These are phyloP conservation scores for Xylaria sp. DNA, from an alignment of 2,329 filamentous ascomycete species.

Conservation along the genomic window DNA sequence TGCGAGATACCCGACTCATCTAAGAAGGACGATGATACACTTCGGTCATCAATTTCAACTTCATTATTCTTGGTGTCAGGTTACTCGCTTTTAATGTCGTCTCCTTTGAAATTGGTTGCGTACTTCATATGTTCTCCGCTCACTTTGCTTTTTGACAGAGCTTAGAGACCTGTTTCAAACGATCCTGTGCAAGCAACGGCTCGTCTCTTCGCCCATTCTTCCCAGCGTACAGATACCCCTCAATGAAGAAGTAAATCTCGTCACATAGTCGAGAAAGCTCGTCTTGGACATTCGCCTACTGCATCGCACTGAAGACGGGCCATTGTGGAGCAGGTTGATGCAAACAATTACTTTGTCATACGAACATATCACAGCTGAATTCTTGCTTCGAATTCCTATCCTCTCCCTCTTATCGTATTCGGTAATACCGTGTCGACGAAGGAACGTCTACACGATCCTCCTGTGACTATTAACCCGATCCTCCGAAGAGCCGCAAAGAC, in stretches of 20 bases:
- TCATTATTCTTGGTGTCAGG: not conserved
- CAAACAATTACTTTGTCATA: not conserved
- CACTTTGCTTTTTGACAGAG: not conserved
- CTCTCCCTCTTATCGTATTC: not conserved
- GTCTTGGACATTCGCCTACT: not conserved
- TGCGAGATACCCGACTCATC: conserved; percentile 38
- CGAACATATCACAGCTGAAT: not conserved
- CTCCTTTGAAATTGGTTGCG: not conserved
- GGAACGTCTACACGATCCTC: conserved; percentile 4
- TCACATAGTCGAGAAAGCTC: not conserved
- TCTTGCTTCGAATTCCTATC: not conserved
- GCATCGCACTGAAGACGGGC: not conserved
- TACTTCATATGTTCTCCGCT: not conserved
- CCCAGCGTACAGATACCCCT: not conserved
- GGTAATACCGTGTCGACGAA: conserved; percentile 4
- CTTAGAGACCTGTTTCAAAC: not conserved
- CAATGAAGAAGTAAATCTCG: not conserved
- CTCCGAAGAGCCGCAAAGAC: conserved; percentile 23
- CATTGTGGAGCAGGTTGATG: not conserved
- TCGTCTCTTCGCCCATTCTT: not conserved
- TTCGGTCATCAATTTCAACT: not conserved
- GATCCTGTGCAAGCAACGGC: not conserved
- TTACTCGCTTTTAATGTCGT: not conserved
- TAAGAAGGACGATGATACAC: conserved; percentile 19
- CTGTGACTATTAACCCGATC: not conserved